phyloP scores from a whole-genome alignment of 768 basidiomycete species.

The Pisolithus orientalis region DNA sequence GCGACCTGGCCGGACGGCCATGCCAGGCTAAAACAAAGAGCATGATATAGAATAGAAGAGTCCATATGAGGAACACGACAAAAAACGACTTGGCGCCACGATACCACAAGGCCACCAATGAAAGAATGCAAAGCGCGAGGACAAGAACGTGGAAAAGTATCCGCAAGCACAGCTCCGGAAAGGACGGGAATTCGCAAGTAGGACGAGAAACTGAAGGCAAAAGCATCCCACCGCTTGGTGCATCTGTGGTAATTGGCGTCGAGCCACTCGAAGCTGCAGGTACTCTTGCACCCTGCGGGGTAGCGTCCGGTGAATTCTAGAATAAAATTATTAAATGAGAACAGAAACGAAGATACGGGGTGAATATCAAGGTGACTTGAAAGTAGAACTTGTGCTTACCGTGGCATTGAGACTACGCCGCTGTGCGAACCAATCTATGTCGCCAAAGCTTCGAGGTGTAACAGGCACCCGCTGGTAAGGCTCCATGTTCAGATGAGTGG shows the following conservation, averaged over 20 bases:
- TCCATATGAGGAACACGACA: slow-evolving; percentile 60
- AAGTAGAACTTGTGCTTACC: slow-evolving; percentile 37
- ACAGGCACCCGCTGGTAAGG: slow-evolving; percentile 39
- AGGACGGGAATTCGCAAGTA: slow-evolving; percentile 29
- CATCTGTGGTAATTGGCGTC: slow-evolving; percentile 50
- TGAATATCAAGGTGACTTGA: slow-evolving; percentile 15
- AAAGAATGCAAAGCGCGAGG: slow-evolving; percentile 51
- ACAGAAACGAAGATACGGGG: slow-evolving; percentile 7
- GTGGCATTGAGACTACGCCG: slow-evolving; percentile 65
- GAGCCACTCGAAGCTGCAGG: slow-evolving; percentile 29
- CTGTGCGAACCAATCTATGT: slow-evolving; percentile 74
- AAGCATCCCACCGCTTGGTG: slow-evolving; percentile 37
- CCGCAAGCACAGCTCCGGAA: slow-evolving; percentile 38
- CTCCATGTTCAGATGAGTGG: slow-evolving; percentile 38
- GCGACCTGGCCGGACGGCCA: slow-evolving; percentile 50
- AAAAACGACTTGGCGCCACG: slow-evolving; percentile 51
- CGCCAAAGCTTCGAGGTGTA: slow-evolving; percentile 51
- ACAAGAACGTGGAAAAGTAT: slow-evolving; percentile 51
- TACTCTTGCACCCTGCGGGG: slow-evolving; percentile 51
- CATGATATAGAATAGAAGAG: slow-evolving; percentile 47
- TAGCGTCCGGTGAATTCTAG: slow-evolving; percentile 67
- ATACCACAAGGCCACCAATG: slow-evolving; percentile 54
- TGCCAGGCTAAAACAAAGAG: slow-evolving; percentile 53
- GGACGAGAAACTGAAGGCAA: slow-evolving; percentile 22
- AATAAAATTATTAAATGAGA: slow-evolving; percentile 1